Conservation (phyloP, 2,329 filamentous ascomycete genomes). For the Cordyceps militaris region DNA sequence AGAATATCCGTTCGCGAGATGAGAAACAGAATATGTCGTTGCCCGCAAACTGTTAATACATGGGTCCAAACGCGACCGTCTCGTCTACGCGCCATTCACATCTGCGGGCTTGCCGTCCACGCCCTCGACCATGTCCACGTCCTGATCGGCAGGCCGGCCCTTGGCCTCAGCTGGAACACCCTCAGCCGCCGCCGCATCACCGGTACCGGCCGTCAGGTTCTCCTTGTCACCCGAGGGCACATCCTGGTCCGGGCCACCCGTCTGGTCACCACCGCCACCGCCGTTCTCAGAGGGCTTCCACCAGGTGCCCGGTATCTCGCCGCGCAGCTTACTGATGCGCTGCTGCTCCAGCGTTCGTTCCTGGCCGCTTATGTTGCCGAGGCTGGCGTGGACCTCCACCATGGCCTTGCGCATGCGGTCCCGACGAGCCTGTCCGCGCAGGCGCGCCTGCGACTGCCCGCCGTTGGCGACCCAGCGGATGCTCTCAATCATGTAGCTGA, state of each 20-base stretch:
- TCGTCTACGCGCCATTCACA: neutral
- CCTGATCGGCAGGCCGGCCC: conserved; percentile 17
- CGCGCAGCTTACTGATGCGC: conserved; percentile 19
- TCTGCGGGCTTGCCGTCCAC: conserved; percentile 14
- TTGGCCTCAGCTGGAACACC: neutral
- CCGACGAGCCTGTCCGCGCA: conserved; percentile 48
- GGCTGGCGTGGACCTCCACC: conserved; percentile 39
- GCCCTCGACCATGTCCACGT: conserved; percentile 27
- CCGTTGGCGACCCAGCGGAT: conserved; percentile 82
- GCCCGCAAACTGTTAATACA: conserved; percentile 5
- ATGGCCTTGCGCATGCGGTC: conserved; percentile 52
- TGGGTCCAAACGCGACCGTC: neutral
- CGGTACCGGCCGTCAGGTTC: conserved; percentile 27
- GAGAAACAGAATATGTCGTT: neutral
- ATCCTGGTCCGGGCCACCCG: conserved; percentile 15
- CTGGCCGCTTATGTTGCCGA: conserved; percentile 25
- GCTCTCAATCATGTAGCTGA: conserved; percentile 78
- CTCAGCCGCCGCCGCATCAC: neutral
- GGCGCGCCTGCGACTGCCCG: conserved; percentile 49
- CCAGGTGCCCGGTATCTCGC: conserved; percentile 29
- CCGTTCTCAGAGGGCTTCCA: conserved; percentile 23
- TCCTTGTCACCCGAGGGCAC: conserved; percentile 36
- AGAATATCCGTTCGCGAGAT: neutral
- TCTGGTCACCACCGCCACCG: conserved; percentile 16
- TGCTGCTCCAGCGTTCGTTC: conserved; percentile 22